Evolutionary conservation across 225 moss, liverwort and hornwort genomes (phyloP), one percentile per base, ranked within the genome.

Genomic region (Marchantia paleacea): DNA sequence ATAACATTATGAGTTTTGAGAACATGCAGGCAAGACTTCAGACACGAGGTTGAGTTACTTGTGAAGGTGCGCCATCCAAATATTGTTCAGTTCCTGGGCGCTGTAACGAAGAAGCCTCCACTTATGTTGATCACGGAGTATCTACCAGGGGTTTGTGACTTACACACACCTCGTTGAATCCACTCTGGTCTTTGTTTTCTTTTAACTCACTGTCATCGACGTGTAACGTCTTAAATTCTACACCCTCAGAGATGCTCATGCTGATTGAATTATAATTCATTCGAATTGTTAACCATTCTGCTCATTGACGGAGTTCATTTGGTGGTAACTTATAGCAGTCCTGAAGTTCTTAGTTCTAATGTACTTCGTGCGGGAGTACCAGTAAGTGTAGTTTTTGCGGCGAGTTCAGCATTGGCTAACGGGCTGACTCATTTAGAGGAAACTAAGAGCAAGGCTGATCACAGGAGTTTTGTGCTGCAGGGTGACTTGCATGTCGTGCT

Each of bases 1-100:
- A 39, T 2, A 39, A 39, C 5, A 39, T 5, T 5, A 39, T 39
- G 2, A 26, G 60, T 77, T 25, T 75, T 61, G 65, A 39, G 2
- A 61, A 54, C 53, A 28, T 13, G 14, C 87, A 87, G 87, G 63
- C 88, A 88, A 75, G 95, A 95, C 53, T 95, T 95, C 29, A 91
- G 92, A 63, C 93, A 95, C 70, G 95, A 95, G 84, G 95, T 95
- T n/a, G 90, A 93, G 39, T 81, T 95, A 61, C 93, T 95, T 49
- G 93, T 95, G 28, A 93, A 89, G 78, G 91, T 93, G 26, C 86
- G 95, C 0, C 95, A 95, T 79, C 95, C 95, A 39, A 95, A 95
- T 73, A 93, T 95, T 67, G 95, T 95, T 66, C 95, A 95, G 79
- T 95, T 95, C 78, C 84, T 95, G 31, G 93, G 95, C 20, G 95